Evolutionary conservation across 129 eudicot genomes (phyloP), one percentile per base, ranked within the genome.

Genomic region (Saposhnikovia divaricata): DNA sequence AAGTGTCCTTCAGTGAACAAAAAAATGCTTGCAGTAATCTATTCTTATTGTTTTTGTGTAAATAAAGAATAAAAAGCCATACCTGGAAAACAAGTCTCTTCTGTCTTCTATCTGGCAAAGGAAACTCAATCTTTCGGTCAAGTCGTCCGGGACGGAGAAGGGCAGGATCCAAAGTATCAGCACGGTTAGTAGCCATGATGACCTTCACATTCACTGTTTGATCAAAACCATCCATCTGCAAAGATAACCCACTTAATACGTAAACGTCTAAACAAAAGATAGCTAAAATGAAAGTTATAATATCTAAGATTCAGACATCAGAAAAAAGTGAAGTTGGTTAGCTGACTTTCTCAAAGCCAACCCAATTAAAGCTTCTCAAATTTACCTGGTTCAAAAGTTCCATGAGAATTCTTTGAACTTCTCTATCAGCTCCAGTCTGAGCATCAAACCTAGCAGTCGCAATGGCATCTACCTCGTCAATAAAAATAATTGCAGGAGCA

Each of bases 401-500:
- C 97, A 95, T 89, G 19, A 95, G 92, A 81, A 87, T 95, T 77
- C 97, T 81, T 82, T 95, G 97, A 68, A 95, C 98, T 86, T 89
- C 96, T 79, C 97, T 89, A 74, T 95, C 97, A 81, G 96, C 94
- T 55, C 97, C 96, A 37, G 94, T 90, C 82, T 88, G 96, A 66
- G 97, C 97, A 86, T 94, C 98, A 89, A 91, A 90, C 75, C 97
- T 80, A 63, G 98, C 98, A 57, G 97, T 90, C 39, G 93, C 97
- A 46, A 91, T 93, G 46, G 97, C 96, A 86, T 93, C 97, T 2
- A 94, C 96, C 85, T 91, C 97, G 79, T 94, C 98, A 44, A 94
- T 88, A 78, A 91, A 94, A 80, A 94, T 91, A 46, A 94, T 94
- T 59, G 97, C 97, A 63, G 96, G 96, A 5, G 98, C 97, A 57